Evolutionary conservation across 208 protist species (phyloP), one percentile per base, ranked within the genome.

Genomic region (Herpetomonas samuelpessoai): DNA sequence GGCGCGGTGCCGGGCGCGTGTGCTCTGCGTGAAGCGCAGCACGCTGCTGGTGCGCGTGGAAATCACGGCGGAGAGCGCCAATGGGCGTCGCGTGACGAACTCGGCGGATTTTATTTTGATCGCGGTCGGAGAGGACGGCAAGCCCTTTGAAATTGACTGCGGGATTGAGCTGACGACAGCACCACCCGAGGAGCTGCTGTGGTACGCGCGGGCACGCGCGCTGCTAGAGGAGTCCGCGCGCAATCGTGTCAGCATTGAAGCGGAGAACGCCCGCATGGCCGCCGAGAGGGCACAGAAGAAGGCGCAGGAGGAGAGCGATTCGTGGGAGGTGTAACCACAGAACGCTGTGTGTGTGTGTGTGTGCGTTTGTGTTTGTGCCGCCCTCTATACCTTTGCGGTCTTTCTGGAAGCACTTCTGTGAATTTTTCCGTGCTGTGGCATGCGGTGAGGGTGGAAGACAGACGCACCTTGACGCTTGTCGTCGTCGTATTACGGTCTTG

Each of bases 61-160:
- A 4, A 45, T 72, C 45, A 39, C 57, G 12, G 50, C 64, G 22
- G 65, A 80, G 38, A 35, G 21, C 16, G 48, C 67, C 18, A 73
- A 73, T 0, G 50, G 50, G 41, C 22, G 26, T 30, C 60, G 57
- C 0, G 60, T 52, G 9, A 82, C 74, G 4, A 88, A 81, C 66
- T 47, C 60, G 19, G 76, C 76, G 29, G 56, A 61, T 14, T 88
- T 84, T 55, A 26, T 88, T 7, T 60, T 88, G 28, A 51, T 81
- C 19, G 61, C 48, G 28, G 46, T 74, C 30, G 70, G 81, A 29
- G 50, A 62, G 7, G 3, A 35, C 0, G 71, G 65, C 2, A 51
- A 30, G 41, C 56, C 54, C 2, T 57, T 63, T 29, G 52, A 64
- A 44, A 71, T 86, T 44, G 44, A 19, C 21, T 70, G 49, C 18